Conservation (phyloP, 352 stramenopile genomes). For the Phytophthora sp. region DNA sequence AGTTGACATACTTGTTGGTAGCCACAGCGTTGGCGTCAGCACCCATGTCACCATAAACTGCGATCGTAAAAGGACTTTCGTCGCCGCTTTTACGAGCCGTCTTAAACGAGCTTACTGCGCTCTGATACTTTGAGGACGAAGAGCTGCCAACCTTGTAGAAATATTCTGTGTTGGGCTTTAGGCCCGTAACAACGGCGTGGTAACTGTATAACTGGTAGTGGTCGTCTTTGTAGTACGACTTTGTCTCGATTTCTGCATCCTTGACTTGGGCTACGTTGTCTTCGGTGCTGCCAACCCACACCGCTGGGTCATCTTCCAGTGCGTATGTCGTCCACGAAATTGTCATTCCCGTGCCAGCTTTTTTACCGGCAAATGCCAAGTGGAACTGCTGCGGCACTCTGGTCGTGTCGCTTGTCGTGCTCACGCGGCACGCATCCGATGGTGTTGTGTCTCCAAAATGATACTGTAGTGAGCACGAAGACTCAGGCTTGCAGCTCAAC, state of each 20-base stretch:
- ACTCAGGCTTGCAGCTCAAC: slow-evolving; percentile 29
- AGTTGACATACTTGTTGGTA: slow-evolving; percentile 40
- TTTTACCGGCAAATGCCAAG: slow-evolving; percentile 45
- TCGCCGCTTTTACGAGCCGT: slow-evolving; percentile 27
- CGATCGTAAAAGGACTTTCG: slow-evolving; percentile 19
- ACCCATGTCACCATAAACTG: slow-evolving; percentile 33
- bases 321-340: slow-evolving; percentile 49
- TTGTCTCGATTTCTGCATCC: slow-evolving; percentile 12
- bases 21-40: slow-evolving; percentile 18
- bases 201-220: slow-evolving; percentile 54
- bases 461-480: slow-evolving; percentile 38
- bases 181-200: slow-evolving; percentile 42
- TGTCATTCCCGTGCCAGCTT: slow-evolving; percentile 43
- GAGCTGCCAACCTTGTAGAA: slow-evolving; percentile 31
- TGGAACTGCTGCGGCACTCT: slow-evolving; percentile 54
- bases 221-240: slow-evolving; percentile 50
- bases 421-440: slow-evolving; percentile 47
- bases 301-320: slow-evolving; percentile 24
- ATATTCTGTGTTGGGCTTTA: slow-evolving; percentile 45
- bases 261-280: slow-evolving; percentile 3
- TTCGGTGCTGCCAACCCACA: slow-evolving; percentile 41
- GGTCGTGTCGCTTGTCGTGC: slow-evolving; percentile 21
- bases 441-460: slow-evolving; percentile 44
- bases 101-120: slow-evolving; percentile 29
- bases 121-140: slow-evolving; percentile 16